Conservation (phyloP, 1,139 yeast genomes). For the Nakaseomyces delphensis region DNA sequence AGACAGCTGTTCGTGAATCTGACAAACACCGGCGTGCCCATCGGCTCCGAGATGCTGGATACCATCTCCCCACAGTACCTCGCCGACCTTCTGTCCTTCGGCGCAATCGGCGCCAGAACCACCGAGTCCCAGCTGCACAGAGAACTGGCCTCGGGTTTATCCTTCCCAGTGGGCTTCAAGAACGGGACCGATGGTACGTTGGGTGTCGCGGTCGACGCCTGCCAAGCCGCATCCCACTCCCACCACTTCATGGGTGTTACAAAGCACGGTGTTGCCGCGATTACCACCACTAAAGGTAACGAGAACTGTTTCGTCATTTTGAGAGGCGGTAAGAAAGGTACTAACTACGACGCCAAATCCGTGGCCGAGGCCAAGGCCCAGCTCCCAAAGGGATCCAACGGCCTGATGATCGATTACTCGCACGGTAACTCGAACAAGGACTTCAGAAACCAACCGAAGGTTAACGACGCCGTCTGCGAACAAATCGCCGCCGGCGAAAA, state of each 20-base stretch:
- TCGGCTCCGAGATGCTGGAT: slow-evolving; percentile 96
- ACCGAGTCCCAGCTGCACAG: slow-evolving; percentile 97
- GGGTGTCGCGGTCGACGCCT: slow-evolving; percentile 91
- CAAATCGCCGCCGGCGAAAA: slow-evolving; percentile 78
- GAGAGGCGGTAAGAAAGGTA: slow-evolving; percentile 92
- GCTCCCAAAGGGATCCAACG: slow-evolving; percentile 38
- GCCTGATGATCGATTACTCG: slow-evolving; percentile 91
- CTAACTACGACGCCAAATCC: slow-evolving; percentile 78
- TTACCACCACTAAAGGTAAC: slow-evolving; percentile 91
- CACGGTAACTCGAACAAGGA: slow-evolving; percentile 95
- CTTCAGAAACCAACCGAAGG: slow-evolving; percentile 89
- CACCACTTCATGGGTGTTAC: slow-evolving; percentile 98
- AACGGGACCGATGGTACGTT: slow-evolving; percentile 96
- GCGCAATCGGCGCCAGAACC: slow-evolving; percentile 98
- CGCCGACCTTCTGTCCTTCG: slow-evolving; percentile 83
- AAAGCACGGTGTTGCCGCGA: slow-evolving; percentile 93
- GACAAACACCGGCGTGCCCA: slow-evolving; percentile 71
- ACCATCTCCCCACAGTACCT: slow-evolving; percentile 97
- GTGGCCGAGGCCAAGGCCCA: slow-evolving; percentile 68
- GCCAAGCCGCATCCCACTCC: slow-evolving; percentile 80
- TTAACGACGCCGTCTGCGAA: slow-evolving; percentile 65
- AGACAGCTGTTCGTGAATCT: slow-evolving; percentile 80
- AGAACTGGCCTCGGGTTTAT: slow-evolving; percentile 90
- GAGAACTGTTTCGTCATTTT: slow-evolving; percentile 80
- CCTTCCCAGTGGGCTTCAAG: slow-evolving; percentile 97